Conservation (phyloP, 1,139 yeast species). For the Diutina scorzettiae region DNA sequence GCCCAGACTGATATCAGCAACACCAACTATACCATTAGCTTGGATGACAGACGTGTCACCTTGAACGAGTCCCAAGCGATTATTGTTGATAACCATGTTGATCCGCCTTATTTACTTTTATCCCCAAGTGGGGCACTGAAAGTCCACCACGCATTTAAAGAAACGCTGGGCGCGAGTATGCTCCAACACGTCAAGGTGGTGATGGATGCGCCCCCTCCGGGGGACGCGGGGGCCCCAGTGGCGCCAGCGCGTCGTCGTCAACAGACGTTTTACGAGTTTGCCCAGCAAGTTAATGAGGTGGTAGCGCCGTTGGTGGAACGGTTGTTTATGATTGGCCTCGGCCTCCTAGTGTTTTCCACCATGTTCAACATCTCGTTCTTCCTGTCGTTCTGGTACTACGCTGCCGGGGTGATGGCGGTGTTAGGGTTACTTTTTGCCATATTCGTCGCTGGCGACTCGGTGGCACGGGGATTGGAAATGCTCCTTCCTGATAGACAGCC, state of each 20-base stretch:
- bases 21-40: neutral
- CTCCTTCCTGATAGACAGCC: neutral
- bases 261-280: neutral
- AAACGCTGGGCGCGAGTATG: neutral
- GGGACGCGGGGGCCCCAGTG: neutral
- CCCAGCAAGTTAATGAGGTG: neutral
- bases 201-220: neutral
- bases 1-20: neutral
- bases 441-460: neutral
- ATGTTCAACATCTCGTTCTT: neutral
- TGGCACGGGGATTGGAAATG: neutral
- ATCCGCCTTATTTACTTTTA: neutral
- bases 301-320: neutral
- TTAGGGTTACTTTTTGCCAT: neutral
- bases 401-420: neutral
- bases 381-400: neutral
- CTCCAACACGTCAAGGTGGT: neutral
- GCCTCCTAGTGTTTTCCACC: neutral
- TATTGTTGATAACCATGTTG: neutral
- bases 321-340: neutral
- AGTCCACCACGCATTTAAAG: neutral
- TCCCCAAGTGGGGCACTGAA: slow-evolving; percentile 1
- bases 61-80: slow-evolving; percentile 1
- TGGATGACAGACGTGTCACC: neutral
- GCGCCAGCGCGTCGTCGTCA: neutral